Percentiles rank a stretch among this genome's conserved stretches.
Conservation (phyloP, 441 rosid species). For the Jatropha multifida region DNA sequence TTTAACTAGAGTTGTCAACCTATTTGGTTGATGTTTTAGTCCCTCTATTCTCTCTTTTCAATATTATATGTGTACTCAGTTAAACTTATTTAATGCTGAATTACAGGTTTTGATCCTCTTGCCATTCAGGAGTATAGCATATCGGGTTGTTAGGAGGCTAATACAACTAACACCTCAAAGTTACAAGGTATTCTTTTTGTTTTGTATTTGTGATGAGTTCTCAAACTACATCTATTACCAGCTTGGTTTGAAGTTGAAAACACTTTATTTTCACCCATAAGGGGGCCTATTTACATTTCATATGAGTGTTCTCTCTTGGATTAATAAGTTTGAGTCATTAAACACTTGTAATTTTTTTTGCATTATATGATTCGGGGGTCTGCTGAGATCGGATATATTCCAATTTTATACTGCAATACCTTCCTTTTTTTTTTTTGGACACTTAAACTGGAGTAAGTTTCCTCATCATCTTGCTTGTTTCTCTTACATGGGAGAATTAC, state of each 20-base stretch:
- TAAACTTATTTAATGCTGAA: constrained; percentile 17
- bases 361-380: not conserved
- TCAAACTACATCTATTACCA: not conserved
- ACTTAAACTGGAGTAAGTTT: not conserved
- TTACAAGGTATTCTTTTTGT: constrained; percentile 57
- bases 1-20: too few relatives aligned
- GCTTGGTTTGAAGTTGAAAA: not conserved
- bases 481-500: not conserved
- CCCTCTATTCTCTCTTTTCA: too few relatives aligned
- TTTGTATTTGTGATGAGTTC: constrained; percentile 17
- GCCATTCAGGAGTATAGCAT: constrained; percentile 76
- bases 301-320: not conserved
- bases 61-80: not conserved
- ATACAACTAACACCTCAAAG: constrained; percentile 74
- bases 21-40: too few relatives aligned
- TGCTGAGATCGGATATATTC: not conserved
- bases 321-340: not conserved
- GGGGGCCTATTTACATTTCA: not conserved
- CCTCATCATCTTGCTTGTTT: not conserved
- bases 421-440: not conserved
- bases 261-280: not conserved
- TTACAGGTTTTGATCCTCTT: constrained; percentile 74
- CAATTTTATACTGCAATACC: not conserved
- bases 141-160: constrained; percentile 69
- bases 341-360: not conserved